phyloP scores from a whole-genome alignment of 352 stramenopile genomes.

The Pythium insidiosum region DNA sequence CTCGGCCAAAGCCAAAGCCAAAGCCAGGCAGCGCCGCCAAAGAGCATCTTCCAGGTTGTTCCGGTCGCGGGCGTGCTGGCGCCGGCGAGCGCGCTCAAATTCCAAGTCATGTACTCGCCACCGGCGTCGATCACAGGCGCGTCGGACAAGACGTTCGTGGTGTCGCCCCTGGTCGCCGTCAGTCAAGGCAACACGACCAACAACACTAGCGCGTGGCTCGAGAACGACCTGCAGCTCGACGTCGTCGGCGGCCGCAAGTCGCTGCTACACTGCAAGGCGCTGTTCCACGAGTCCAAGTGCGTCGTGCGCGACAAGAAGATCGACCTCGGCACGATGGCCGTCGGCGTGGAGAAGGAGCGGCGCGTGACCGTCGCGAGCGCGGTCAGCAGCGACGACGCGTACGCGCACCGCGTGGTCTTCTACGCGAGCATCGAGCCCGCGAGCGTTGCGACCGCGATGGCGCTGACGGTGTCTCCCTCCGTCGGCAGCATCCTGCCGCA shows the following conservation, averaged over 20 bases:
- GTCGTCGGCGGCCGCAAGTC: slow-evolving; percentile 43
- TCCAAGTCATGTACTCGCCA: slow-evolving; percentile 52
- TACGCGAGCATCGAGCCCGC: slow-evolving; percentile 55
- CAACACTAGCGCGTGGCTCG: slow-evolving; percentile 22
- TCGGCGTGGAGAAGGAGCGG: slow-evolving; percentile 66
- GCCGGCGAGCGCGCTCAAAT: slow-evolving; percentile 23
- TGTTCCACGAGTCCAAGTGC: slow-evolving; percentile 47
- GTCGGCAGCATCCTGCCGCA: slow-evolving; percentile 36
- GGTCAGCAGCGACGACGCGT: slow-evolving; percentile 3
- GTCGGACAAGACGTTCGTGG: slow-evolving; percentile 2
- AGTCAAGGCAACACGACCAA: background rate
- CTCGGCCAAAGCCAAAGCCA: no score
- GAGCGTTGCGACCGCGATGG: slow-evolving; percentile 21
- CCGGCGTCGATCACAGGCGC: slow-evolving; percentile 3
- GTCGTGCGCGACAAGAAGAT: slow-evolving; percentile 63
- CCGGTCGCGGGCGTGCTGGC: slow-evolving; percentile 29
- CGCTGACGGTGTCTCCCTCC: slow-evolving; percentile 30
- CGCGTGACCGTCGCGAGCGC: slow-evolving; percentile 36
- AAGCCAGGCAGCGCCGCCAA: slow-evolving; percentile 8
- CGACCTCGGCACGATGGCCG: slow-evolving; percentile 73
- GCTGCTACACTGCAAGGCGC: slow-evolving; percentile 33
- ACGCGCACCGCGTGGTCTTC: slow-evolving; percentile 25
- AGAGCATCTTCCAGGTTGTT: slow-evolving; percentile 41
- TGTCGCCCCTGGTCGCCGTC: background rate
- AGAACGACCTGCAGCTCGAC: slow-evolving; percentile 40